phyloP scores from a whole-genome alignment of 371 early-diverging fungal species.

The Lichtheimia ramosa region DNA sequence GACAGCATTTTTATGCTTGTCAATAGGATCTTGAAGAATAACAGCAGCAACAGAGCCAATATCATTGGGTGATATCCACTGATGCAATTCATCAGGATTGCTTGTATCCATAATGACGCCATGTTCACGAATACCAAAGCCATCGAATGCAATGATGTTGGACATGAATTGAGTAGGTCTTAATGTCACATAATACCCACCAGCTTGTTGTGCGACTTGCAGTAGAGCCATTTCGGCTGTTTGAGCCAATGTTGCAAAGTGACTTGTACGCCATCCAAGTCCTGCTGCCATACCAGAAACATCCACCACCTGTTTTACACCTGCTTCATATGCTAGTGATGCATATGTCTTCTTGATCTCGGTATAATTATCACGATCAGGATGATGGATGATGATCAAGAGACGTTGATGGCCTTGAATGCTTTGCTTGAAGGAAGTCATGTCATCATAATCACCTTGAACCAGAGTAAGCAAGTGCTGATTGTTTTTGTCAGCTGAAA shows the following conservation, averaged over 20 bases:
- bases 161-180: conserved; percentile 18
- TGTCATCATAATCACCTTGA: conserved; percentile 28
- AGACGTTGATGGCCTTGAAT: conserved; percentile 31
- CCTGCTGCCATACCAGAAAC: conserved; percentile 23
- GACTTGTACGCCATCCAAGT: conserved; percentile 19
- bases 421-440: conserved; percentile 15
- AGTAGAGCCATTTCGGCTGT: conserved; percentile 23
- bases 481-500: background rate
- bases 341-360: background rate
- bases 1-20: conserved; percentile 16
- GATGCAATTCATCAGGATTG: conserved; percentile 2
- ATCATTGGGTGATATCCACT: conserved; percentile 18
- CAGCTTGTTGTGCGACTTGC: conserved; percentile 15
- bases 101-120: background rate
- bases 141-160: conserved; percentile 8
- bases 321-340: conserved; percentile 24
- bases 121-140: background rate
- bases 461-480: conserved; percentile 1
- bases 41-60: conserved; percentile 15
- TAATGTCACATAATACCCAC: conserved; percentile 8
- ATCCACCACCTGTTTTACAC: conserved; percentile 35
- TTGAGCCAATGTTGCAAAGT: conserved; percentile 20
- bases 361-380: background rate
- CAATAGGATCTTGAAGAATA: conserved; percentile 15
- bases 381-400: conserved; percentile 14